Base-by-base conservation (phyloP, 1,284 basidiomycete species). In the Kwoniella shivajii region DNA sequence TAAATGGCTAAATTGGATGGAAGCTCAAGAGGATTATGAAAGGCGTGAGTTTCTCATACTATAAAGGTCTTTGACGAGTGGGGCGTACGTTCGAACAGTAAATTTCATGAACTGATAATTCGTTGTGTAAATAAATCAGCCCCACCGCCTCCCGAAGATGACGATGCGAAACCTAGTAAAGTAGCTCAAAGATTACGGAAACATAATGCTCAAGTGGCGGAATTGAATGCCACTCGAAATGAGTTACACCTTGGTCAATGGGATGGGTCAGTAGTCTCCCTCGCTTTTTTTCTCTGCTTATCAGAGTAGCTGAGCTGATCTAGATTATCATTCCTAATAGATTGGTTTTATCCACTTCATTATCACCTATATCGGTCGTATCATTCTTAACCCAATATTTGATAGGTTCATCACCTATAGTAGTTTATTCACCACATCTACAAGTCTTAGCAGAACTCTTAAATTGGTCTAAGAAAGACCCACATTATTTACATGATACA, bases 231-330 rank as follows among this genome's bases (percentile, higher is more conserved):
- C 37, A 85, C 85, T 6, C 83, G 94, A 38, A 84, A 89, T 58
- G 92, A 96, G 56, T 82, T 96, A 5, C 94, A 94, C 66, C 75
- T 80, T 0, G 94, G 93, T 14, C 88, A 88, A 69, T 97, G 92
- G 75, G 91, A 96, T 56, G 87, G 86, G 88, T 90, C 62, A 66
- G 84, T 74, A 3, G 18, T 46, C 18, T 20, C 5, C 24, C 18
- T 9, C 41, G 29, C 30, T 57, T 5, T 30, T 22, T 13, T 14
- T 27, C 22, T 50, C 34, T 39, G 20, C 26, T n/a, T n/a, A 38
- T 27, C 14, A 18, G 6, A 16, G 26, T 30, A 38, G 24, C 20
- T 36, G 24, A 39, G n/a, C 31, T 38, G 34, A 46, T 14, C 36
- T 54, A 13, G 6, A 11, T 37, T 22, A 9, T 29, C 37, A 5